Percentiles rank a stretch among this genome's conserved stretches.
Evolutionary conservation across 352 stramenopile species (phyloP).

Genomic region (Globisporangium viniferum): DNA sequence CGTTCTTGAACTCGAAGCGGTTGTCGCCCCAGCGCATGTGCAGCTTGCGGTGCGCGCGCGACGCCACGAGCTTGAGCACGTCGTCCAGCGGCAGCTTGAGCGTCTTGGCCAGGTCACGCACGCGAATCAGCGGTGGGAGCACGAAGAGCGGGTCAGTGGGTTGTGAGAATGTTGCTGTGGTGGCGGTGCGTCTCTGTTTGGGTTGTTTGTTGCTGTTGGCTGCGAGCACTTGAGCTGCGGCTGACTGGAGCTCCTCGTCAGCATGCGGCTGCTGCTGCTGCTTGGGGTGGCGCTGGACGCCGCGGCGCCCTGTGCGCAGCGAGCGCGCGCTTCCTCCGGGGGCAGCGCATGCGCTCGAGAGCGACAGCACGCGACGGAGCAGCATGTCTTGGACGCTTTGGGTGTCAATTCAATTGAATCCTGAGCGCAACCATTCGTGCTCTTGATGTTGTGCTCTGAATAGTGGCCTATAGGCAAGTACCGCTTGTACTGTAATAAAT

Average conservation of each 20-base stretch:
- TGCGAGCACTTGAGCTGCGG: background rate
- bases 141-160: slow-evolving; percentile 13
- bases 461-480: background rate
- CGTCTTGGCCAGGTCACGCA: slow-evolving; percentile 72
- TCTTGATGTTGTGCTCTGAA: background rate
- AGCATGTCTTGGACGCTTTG: slow-evolving; percentile 3
- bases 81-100: slow-evolving; percentile 64
- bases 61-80: slow-evolving; percentile 61
- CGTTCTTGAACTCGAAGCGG: slow-evolving; percentile 65
- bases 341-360: background rate
- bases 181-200: background rate
- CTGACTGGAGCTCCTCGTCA: background rate
- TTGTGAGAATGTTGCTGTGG: background rate
- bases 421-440: background rate
- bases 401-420: background rate
- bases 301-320: slow-evolving; percentile 15
- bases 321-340: background rate
- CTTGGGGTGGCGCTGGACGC: slow-evolving; percentile 15
- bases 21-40: slow-evolving; percentile 45
- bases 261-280: background rate
- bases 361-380: slow-evolving; percentile 8
- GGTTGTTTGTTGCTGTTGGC: slow-evolving; percentile 1
- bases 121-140: slow-evolving; percentile 55
- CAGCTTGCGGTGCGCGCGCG: slow-evolving; percentile 53
- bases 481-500: too few species aligned